Conservation (phyloP, 2,329 filamentous ascomycete genomes). For the Botryosphaeria dothidea region DNA sequence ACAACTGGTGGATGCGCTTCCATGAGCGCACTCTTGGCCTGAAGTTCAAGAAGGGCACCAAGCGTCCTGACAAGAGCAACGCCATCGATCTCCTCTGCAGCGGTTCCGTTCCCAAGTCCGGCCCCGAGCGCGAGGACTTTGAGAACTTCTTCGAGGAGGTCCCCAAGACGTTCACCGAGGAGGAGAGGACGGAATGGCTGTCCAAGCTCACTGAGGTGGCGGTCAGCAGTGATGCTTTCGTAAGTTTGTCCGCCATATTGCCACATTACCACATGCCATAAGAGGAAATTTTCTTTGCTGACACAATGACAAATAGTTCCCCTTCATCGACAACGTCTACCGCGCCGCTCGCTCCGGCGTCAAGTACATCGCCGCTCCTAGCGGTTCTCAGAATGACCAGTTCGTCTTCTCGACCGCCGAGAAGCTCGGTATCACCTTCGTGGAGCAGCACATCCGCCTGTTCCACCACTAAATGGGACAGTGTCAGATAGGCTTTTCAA, state of each 20-base stretch:
- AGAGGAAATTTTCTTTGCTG: too few species aligned
- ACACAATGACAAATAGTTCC: slow-evolving; percentile 63
- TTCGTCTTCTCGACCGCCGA: slow-evolving; percentile 86
- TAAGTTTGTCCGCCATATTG: slow-evolving; percentile 52
- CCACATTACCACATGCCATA: neutral
- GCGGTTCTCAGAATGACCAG: slow-evolving; percentile 82
- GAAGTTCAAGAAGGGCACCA: slow-evolving; percentile 97
- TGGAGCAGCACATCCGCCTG: slow-evolving; percentile 89
- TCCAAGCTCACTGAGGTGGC: slow-evolving; percentile 78
- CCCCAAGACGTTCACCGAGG: slow-evolving; percentile 74
- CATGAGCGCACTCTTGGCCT: slow-evolving; percentile 83
- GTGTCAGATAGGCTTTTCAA: too few species aligned
- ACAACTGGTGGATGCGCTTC: slow-evolving; percentile 99
- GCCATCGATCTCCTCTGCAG: slow-evolving; percentile 94
- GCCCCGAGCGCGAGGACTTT: slow-evolving; percentile 82
- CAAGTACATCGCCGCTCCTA: slow-evolving; percentile 94
- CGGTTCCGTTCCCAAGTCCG: slow-evolving; percentile 80
- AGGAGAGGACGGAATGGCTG: slow-evolving; percentile 87
- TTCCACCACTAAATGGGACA: slow-evolving; percentile 77
- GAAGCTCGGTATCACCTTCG: slow-evolving; percentile 88
- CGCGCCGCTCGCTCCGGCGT: slow-evolving; percentile 82
- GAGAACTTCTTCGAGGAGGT: slow-evolving; percentile 90
- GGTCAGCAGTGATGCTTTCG: slow-evolving; percentile 92
- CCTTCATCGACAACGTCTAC: slow-evolving; percentile 98
- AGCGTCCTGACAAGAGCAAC: slow-evolving; percentile 96